These are phyloP conservation scores for Syzygium syzygioides DNA, from an alignment of 441 rosid genomes.

Conservation along the genomic window DNA sequence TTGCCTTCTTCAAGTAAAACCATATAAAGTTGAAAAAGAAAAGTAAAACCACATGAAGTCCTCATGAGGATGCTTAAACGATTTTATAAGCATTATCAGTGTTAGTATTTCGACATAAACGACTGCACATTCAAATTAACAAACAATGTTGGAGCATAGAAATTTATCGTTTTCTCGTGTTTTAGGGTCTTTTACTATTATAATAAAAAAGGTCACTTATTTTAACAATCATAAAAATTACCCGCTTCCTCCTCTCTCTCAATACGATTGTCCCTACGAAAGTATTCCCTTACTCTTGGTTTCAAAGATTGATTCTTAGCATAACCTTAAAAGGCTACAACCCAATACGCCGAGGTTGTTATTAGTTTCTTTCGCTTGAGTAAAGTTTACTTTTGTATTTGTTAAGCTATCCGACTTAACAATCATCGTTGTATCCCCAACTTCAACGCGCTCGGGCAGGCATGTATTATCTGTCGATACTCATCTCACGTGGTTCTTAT, in stretches of 20 bases:
- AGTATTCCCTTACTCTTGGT: not conserved
- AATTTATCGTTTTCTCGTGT: not conserved
- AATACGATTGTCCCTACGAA: not conserved
- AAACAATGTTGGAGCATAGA: not conserved
- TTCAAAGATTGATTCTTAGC: not conserved
- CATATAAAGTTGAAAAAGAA: not conserved
- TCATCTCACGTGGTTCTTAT: not conserved
- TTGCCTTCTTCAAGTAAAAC: not conserved
- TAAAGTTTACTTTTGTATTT: not conserved
- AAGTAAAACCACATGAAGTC: not conserved
- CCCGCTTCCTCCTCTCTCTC: not conserved
- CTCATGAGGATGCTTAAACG: not conserved
- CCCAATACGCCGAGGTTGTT: not conserved
- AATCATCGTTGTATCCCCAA: not conserved
- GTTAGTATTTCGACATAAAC: not conserved
- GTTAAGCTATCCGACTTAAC: not conserved
- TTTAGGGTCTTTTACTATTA: not conserved
- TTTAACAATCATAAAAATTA: not conserved
- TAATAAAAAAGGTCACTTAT: not conserved
- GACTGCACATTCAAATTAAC: not conserved
- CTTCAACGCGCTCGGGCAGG: not conserved
- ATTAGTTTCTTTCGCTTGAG: not conserved
- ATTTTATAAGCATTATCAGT: not conserved
- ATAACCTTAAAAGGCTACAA: too few species aligned
- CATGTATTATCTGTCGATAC: not conserved